Evolutionary conservation across 495 filamentous ascomycete genomes (phyloP), one percentile per base, ranked within the genome.

Genomic region (Podospora anserina): DNA sequence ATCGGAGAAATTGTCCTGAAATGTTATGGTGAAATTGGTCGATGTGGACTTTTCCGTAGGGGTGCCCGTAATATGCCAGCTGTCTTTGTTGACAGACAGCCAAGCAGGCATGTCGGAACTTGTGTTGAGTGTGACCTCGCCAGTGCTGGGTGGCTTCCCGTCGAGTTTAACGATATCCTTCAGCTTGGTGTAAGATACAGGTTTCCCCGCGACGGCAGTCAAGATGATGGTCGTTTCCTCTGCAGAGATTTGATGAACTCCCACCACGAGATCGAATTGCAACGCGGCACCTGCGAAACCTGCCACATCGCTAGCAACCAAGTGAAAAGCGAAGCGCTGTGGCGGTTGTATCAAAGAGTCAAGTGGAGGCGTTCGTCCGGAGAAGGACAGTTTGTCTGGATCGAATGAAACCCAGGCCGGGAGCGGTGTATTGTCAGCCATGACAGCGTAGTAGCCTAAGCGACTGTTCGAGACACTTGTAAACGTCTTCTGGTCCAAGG

Each of bases 351-450:
- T 80, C 30, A 90, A 83, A 53, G 88, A 89, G 53, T 82, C 81
- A 19, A 84, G 78, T 16, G 87, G 76, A 5, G 92, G 93, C 4
- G 89, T 89, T 58, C 79, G 86, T n/a, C 93, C 93, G 5, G 86
- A 87, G 71, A 97, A 97, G 13, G 84, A 83, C 34, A 97, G 83
- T 6, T 70, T 79, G 2, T 73, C 68, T 2, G 84, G 71, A 73
- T 96, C 88, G 72, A 97, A 97, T 13, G 77, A 80, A 55, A 97
- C 85, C 94, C 93, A 97, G 4, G 93, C 91, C 44, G 94, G 94
- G 54, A 97, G 80, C 34, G 94, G 93, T 6, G 90, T 89, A 72
- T 94, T 91, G 68, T 93, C 88, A 3, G 76, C 78, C 53, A 90
- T 89, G 13, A 90, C 88, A 26, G 92, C 91, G 74, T 96, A 95